Evolutionary conservation across 306 rosid species (phyloP), one percentile per base, ranked within the genome.

Genomic region (Parietaria judaica): DNA sequence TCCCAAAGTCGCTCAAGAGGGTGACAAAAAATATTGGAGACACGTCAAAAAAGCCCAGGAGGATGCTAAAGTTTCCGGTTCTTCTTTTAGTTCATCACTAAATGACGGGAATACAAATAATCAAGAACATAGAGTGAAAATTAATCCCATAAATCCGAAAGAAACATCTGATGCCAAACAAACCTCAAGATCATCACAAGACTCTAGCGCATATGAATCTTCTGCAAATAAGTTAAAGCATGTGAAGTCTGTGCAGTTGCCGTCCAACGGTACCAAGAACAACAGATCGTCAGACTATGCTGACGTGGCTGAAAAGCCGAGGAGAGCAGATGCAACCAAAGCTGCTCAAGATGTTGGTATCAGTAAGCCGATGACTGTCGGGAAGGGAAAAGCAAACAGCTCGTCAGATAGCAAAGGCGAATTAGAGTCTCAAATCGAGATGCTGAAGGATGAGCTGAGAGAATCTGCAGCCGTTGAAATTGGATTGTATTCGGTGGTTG

Each of bases 391-490:
- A 50, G 12, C 60, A 59, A 36, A 48, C 4, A 37, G 62, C 56
- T 54, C 63, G 65, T 51, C 63, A 14, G 66, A 76, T 62, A 65
- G 62, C 58, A 75, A 65, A 64, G 60, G 53, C 54, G 77, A 76
- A 64, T 49, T 84, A 69, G 80, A 81, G 65, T 76, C 77, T 7
- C 78, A 83, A 73, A 78, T 86, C 67, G 83, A 83, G 74, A 76
- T 68, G 81, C 95, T 89, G 56, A 79, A 67, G 63, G 91, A 84
- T 67, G 97, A 89, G 82, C 70, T 89, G 71, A 77, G 74, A 66
- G 95, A 89, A 78, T 87, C 91, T 78, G 97, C 97, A 70, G 87
- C 91, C 9, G 80, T 89, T 58, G 97, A 89, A 79, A 80, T 74
- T 80, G 74, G 84, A 41, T 82, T 89, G 63, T 89, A 84, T 72